Evolutionary conservation across 345 rosid species (phyloP).

Genomic region (Isatis tinctoria): DNA sequence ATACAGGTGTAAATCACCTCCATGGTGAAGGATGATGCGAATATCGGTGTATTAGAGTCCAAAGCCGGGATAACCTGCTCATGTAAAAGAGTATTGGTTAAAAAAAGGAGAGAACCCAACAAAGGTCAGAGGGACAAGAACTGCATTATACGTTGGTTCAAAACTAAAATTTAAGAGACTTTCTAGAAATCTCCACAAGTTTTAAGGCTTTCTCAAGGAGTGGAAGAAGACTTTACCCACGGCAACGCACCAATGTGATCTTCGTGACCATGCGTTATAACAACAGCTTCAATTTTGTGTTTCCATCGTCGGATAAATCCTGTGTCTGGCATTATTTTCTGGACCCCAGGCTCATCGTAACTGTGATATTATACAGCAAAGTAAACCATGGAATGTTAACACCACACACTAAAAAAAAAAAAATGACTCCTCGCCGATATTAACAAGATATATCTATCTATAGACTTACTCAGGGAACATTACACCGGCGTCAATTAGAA

Average conservation of each 20-base stretch:
- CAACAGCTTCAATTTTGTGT: constrained; percentile 94
- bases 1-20: constrained; percentile 55
- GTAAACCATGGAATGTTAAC: constrained; percentile 11
- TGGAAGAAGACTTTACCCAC: constrained; percentile 82
- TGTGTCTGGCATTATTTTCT: constrained; percentile 92
- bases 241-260: constrained; percentile 99
- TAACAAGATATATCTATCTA: neutral
- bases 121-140: neutral
- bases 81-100: constrained; percentile 9
- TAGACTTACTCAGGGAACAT: constrained; percentile 97
- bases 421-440: neutral
- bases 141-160: neutral
- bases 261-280: constrained; percentile 98
- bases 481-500: constrained; percentile 87
- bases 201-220: neutral
- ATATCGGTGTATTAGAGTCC: constrained; percentile 82
- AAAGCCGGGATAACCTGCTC: constrained; percentile 90
- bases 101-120: neutral
- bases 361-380: constrained; percentile 40
- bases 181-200: neutral
- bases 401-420: neutral
- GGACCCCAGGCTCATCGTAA: constrained; percentile 90
- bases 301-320: constrained; percentile 92
- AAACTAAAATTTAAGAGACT: neutral
- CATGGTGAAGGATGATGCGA: constrained; percentile 95